These are phyloP conservation scores for Euphrasia arctica DNA, from an alignment of 305 asterid species.

Conservation along the genomic window DNA sequence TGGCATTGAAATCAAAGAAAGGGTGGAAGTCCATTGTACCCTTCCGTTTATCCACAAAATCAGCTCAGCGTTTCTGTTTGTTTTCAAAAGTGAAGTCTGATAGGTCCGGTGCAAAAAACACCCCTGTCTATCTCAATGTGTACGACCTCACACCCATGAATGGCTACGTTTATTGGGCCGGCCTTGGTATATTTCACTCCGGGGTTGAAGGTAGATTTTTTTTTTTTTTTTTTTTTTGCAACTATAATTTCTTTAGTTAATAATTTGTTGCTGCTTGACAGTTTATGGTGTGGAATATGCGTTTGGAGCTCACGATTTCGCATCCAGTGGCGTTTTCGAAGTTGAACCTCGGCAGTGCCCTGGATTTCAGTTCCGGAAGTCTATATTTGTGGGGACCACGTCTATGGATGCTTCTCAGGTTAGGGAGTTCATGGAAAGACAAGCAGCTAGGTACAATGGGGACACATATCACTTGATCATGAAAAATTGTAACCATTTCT, in stretches of 20 bases:
- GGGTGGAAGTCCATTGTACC: conserved; percentile 67
- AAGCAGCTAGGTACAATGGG: conserved; percentile 70
- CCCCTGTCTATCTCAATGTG: conserved; percentile 75
- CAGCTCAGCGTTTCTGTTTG: conserved; percentile 59
- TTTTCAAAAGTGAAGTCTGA: conserved; percentile 63
- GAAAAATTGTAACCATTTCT: conserved; percentile 84
- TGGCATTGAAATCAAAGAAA: conserved; percentile 52
- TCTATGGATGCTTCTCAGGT: conserved; percentile 55
- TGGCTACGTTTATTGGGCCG: conserved; percentile 75
- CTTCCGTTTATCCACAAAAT: conserved; percentile 40
- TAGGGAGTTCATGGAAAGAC: conserved; percentile 68
- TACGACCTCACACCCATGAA: conserved; percentile 71
- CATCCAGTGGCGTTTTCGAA: conserved; percentile 82
- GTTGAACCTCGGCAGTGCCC: conserved; percentile 90
- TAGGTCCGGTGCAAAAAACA: conserved; percentile 48
- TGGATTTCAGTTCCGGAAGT: conserved; percentile 72
- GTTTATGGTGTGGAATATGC: conserved; percentile 89
- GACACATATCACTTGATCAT: conserved; percentile 78
- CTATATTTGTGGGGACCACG: conserved; percentile 66
- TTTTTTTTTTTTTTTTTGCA: too few species aligned
- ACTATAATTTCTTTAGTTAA: neutral
- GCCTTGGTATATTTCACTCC: conserved; percentile 72
- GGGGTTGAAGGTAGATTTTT: conserved; percentile 38
- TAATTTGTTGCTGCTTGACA: conserved; percentile 19
- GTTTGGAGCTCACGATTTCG: conserved; percentile 80